Base-by-base conservation (phyloP, 73 alveolate genomes). In the Breviolum minutum region DNA sequence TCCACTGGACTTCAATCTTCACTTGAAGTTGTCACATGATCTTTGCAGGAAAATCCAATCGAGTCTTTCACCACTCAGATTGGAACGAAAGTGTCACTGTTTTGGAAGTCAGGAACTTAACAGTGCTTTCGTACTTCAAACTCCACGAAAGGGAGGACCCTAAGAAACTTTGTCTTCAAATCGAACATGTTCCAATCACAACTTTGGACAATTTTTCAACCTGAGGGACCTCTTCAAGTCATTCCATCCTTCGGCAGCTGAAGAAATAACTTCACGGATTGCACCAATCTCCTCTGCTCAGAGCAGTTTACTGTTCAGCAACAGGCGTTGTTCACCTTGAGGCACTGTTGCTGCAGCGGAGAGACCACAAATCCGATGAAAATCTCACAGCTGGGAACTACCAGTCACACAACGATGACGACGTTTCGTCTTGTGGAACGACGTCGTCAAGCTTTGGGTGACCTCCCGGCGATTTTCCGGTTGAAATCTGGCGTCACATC, bases 291-390 rank as follows among this genome's bases (percentile, higher is more conserved):
- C 87, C 87, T 79, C 63, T 79, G 87, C 87, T 79, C 66, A 6
- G 87, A 79, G 87, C 87, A 79, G 3, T n/a, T n/a, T 30, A 79
- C 87, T 79, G 87, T 79, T 79, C 87, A 40, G 3, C 87, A 79
- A 79, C 66, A 76, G 30, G 85, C 85, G 85, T 63, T 10, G 85
- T 40, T 40, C 54, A 61, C 85, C 85, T n/a, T 9, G 62, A 14
- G 85, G 62, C 87, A 79, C 87, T 32, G 27, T 64, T 79, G 66
- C 87, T 32, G 87, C 87, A 79, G 87, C 87, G 87, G 87, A 79
- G 87, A 79, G 87, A 79, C 87, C 87, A 30, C 87, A 79, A 30
- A 7, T 11, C 66, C 63, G 62, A 76, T 26, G 5, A 26, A 64
- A 7, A 6, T 11, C 20, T 5, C 27, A 32, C 87, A 79, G 87